These are phyloP conservation scores for Blastomyces silverae DNA, from an alignment of 2,329 filamentous ascomycete species.

Conservation along the genomic window DNA sequence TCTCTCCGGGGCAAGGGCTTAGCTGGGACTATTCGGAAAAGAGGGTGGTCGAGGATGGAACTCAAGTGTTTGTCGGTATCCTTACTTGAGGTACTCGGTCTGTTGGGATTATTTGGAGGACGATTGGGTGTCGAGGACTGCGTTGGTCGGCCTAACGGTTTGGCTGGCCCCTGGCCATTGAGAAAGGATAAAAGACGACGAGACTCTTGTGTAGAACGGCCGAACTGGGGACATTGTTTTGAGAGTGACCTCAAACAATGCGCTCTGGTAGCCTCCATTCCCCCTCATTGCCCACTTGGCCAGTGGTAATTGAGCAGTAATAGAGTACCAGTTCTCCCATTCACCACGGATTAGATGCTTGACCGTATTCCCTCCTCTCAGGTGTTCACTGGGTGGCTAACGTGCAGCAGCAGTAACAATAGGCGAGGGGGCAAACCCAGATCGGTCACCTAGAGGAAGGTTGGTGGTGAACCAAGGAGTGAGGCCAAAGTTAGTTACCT, in stretches of 20 bases:
- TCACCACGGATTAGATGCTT: neutral
- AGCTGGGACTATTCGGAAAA: slow-evolving; percentile 36
- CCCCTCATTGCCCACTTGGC: neutral
- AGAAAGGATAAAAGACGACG: slow-evolving; percentile 8
- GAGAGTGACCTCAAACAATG: slow-evolving; percentile 6
- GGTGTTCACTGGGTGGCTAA: neutral
- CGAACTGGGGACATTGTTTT: neutral
- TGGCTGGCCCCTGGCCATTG: neutral
- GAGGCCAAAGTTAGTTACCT: neutral
- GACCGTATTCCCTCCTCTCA: neutral
- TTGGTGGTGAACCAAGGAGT: neutral
- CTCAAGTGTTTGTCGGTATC: slow-evolving; percentile 36
- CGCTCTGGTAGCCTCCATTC: slow-evolving; percentile 7
- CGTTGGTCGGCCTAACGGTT: neutral
- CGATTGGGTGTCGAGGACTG: neutral
- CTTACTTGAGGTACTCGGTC: slow-evolving; percentile 6
- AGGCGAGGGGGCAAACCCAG: neutral
- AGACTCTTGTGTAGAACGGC: slow-evolving; percentile 2
- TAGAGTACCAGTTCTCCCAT: neutral
- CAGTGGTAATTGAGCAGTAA: neutral
- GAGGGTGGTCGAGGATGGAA: slow-evolving; percentile 37
- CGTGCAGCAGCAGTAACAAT: neutral
- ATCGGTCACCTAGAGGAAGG: neutral
- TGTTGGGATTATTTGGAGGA: neutral
- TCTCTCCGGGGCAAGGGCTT: slow-evolving; percentile 18